A percentile compares a stretch with the other conserved stretches of the same genome.
Conservation (phyloP, 768 basidiomycete genomes). For the Leucocoprinus leucothites region DNA sequence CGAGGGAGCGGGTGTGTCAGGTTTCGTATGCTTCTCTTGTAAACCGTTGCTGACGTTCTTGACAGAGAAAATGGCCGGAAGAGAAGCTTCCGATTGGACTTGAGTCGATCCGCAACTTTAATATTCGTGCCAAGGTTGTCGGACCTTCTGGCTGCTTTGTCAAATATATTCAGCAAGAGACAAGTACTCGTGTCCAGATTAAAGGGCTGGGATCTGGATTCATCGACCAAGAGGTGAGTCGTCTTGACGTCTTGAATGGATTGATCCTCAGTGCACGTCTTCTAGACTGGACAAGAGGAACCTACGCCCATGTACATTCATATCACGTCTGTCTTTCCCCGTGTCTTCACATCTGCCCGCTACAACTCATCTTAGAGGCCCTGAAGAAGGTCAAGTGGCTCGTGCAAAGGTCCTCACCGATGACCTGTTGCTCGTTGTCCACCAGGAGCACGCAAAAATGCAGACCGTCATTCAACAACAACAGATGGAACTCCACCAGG, state of each 20-base stretch:
- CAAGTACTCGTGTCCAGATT: conserved; percentile 93
- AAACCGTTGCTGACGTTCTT: neutral
- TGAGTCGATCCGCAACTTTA: conserved; percentile 93
- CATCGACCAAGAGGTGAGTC: conserved; percentile 52
- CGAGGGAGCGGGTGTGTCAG: conserved; percentile 58
- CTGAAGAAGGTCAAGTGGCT: conserved; percentile 83
- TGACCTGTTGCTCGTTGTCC: conserved; percentile 87
- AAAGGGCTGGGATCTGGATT: conserved; percentile 95
- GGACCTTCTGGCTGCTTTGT: conserved; percentile 95
- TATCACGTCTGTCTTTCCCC: conserved; percentile 66
- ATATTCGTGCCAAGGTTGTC: conserved; percentile 96
- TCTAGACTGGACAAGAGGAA: conserved; percentile 78
- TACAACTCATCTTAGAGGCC: conserved; percentile 43
- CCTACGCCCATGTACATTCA: conserved; percentile 92
- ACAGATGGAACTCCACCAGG: conserved; percentile 85
- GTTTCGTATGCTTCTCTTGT: neutral
- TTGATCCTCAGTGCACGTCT: neutral
- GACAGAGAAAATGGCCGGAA: conserved; percentile 94
- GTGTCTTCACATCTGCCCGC: conserved; percentile 8
- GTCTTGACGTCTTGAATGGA: neutral
- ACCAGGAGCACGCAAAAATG: conserved; percentile 84
- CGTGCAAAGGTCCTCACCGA: conserved; percentile 86
- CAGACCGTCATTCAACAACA: conserved; percentile 60
- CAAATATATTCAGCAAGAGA: conserved; percentile 97
- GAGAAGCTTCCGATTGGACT: conserved; percentile 89